Base-by-base conservation (phyloP, 805 yeast species). In the Saccharomycopsis selenospora region DNA sequence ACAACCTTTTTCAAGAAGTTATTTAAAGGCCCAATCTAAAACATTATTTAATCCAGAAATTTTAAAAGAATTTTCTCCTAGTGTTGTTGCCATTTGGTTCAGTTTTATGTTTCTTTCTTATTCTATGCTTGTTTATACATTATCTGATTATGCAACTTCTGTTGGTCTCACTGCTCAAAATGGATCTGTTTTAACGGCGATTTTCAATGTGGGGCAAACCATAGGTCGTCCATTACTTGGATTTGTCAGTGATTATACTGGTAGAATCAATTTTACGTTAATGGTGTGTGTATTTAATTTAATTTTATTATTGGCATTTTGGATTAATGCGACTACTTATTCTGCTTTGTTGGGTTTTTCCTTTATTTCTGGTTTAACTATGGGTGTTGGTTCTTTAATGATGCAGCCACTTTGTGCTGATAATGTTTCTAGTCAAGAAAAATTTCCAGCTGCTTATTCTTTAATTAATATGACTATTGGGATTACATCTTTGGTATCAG, bases 171-270 rank as follows among this genome's bases (percentile, higher is more conserved):
- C 73, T 0, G 52, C 65, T 11, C 61, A 64, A 24, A 71, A 75
- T 47, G 78, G 76, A 14, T 68, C 79, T 8, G 62, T 64, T 18
- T 57, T 75, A 30, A 72, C 76, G 3, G 76, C 77, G 1, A 62
- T 71, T 10, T 58, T 74, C 52, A 75, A 73, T 51, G 65, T 69
- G 5, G 68, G 71, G 0, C 80, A 76, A 55, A 60, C 67, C 5
- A 50, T 75, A 13, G 80, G 80, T 5, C 66, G 82, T 55, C 79
- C 80, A 1, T 11, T 60, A 11, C 65, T 75, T 56, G 82, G 80
- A 0, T 54, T 64, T 1, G 29, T 65, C 1, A 73, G 76, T 50
- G 80, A 75, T 50, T 62, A 58, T 38, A 57, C 62, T 42, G 82
- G 82, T 1, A 62, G 77, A 52, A 64, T 72, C 3, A 76, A 76